Conservation (phyloP, 306 rosid species). For the Hippophae tibetana region DNA sequence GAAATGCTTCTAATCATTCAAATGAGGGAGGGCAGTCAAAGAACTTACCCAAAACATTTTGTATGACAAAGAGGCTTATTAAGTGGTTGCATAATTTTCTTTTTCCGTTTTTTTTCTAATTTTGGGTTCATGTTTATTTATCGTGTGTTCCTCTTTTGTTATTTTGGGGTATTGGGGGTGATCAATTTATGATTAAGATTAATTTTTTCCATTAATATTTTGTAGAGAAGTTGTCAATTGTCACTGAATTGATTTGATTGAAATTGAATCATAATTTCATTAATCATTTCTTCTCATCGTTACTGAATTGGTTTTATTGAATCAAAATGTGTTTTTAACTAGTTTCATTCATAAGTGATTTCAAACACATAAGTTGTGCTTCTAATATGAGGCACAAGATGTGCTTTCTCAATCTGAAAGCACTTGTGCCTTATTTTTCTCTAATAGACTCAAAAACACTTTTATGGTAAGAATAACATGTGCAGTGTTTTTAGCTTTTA, state of each 20-base stretch:
- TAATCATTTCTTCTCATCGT: neutral
- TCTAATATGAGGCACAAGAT: no score
- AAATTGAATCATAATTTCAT: neutral
- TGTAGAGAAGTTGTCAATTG: constrained; percentile 40
- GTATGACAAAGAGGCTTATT: constrained; percentile 37
- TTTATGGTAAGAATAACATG: no score
- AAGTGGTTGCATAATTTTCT: constrained; percentile 39
- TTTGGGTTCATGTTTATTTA: constrained; percentile 39
- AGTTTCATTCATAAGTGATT: neutral
- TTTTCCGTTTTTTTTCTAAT: constrained; percentile 20
- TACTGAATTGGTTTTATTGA: constrained; percentile 48
- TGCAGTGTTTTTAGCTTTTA: no score
- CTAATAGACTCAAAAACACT: neutral
- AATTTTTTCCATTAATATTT: constrained; percentile 13
- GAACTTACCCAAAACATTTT: constrained; percentile 33
- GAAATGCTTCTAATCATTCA: constrained; percentile 76
- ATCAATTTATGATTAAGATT: constrained; percentile 42
- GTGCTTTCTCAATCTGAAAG: no score
- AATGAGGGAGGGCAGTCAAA: constrained; percentile 33
- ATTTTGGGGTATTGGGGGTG: constrained; percentile 43
- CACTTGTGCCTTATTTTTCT: neutral
- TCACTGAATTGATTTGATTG: constrained; percentile 46
- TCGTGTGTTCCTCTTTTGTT: constrained; percentile 27
- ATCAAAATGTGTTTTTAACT: constrained; percentile 34
- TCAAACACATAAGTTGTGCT: no score